These are phyloP conservation scores for Sambucus nigra DNA, from an alignment of 129 eudicot species.

Conservation along the genomic window DNA sequence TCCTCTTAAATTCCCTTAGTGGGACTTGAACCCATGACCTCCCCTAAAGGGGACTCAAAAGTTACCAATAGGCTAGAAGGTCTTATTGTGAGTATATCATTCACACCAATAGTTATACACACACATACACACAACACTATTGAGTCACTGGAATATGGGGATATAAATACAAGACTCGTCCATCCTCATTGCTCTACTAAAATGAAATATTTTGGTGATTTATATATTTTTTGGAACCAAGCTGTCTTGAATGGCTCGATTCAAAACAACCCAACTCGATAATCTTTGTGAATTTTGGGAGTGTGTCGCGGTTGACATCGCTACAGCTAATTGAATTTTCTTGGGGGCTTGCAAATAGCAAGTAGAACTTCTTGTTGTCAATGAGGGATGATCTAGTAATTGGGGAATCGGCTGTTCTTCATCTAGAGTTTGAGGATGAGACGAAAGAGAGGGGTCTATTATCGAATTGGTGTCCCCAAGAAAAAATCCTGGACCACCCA, in stretches of 20 bases:
- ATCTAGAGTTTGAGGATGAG: constrained; percentile 20
- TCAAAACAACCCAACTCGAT: constrained; percentile 19
- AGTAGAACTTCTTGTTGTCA: constrained; percentile 24
- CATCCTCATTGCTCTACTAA: no score
- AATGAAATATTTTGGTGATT: no score
- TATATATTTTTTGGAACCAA: no score
- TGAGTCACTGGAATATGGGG: no score
- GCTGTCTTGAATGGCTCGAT: constrained; percentile 31
- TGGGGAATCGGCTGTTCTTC: constrained; percentile 13
- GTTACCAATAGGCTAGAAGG: no score
- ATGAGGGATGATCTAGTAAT: constrained; percentile 25
- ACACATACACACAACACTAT: no score
- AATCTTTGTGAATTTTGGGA: constrained; percentile 31
- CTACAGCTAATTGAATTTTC: constrained; percentile 25
- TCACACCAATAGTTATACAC: no score
- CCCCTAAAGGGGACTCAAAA: no score
- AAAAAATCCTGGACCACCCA: constrained; percentile 22
- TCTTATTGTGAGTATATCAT: no score
- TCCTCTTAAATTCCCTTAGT: no score
- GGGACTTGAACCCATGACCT: no score
- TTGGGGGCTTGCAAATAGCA: constrained; percentile 34
- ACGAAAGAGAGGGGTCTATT: constrained; percentile 21
- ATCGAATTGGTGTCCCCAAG: constrained; percentile 31
- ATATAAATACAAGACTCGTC: no score
- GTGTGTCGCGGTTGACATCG: constrained; percentile 22